These are phyloP conservation scores for Cyclostephanos tholiformis DNA, from an alignment of 108 stramenopile genomes.

Conservation along the genomic window DNA sequence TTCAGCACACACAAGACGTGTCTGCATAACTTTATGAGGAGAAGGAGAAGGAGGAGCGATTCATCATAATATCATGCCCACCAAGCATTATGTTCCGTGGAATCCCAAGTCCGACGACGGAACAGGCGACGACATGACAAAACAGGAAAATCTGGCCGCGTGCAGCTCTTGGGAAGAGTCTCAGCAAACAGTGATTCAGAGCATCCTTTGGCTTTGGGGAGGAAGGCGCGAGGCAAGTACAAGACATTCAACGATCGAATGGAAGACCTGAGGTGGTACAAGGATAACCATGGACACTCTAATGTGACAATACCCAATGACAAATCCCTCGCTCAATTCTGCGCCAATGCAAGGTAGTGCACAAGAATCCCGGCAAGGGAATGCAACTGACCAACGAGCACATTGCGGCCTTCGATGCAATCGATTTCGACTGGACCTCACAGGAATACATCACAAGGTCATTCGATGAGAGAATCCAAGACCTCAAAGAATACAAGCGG, in stretches of 20 bases:
- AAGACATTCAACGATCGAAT: conserved; percentile 4
- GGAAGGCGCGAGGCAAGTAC: background rate
- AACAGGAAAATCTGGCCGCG: too few species aligned
- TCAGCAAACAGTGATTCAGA: too few species aligned
- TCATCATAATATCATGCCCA: background rate
- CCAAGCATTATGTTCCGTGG: background rate
- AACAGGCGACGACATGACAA: background rate
- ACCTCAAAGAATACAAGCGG: background rate
- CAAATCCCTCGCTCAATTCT: background rate
- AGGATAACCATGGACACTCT: background rate
- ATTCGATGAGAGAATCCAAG: background rate
- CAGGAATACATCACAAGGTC: background rate
- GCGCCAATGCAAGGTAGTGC: background rate
- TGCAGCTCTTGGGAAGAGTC: too few species aligned
- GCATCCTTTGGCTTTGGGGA: too few species aligned
- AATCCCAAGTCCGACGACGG: background rate
- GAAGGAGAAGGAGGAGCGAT: background rate
- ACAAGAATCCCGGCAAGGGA: background rate
- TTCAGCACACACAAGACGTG: background rate
- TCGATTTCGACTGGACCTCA: background rate
- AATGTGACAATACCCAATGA: background rate
- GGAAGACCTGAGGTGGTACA: conserved; percentile 8
- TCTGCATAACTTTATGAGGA: background rate
- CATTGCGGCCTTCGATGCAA: background rate
- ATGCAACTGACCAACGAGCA: background rate